Conservation (phyloP, 148 eudicot species). For the Diospyros lotus region DNA sequence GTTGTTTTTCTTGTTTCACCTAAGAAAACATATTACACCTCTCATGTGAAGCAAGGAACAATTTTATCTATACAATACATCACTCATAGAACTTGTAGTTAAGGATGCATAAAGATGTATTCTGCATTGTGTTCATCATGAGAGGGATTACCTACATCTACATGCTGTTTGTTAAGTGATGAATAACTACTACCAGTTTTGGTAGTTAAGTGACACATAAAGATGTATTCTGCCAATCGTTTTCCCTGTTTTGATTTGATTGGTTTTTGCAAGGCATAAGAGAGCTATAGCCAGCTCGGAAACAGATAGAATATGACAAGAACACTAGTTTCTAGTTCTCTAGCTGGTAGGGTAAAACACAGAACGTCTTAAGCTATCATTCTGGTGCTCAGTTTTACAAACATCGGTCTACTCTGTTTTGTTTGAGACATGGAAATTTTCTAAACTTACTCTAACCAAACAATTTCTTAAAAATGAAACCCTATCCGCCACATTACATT, state of each 20-base stretch:
- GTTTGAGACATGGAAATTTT: background rate
- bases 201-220: no score
- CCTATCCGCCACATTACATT: no score
- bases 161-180: background rate
- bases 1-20: no score
- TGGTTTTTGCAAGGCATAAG: background rate
- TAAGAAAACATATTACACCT: no score
- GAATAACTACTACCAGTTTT: background rate
- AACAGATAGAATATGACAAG: background rate
- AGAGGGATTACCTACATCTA: background rate
- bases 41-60: no score
- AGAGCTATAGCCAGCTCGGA: background rate
- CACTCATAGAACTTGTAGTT: background rate
- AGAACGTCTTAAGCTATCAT: background rate
- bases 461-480: no score
- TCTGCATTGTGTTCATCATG: background rate
- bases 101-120: background rate
- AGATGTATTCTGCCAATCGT: no score
- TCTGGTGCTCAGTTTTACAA: background rate
- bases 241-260: background rate
- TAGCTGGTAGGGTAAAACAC: background rate
- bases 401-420: background rate
- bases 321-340: background rate
- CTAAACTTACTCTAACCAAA: no score
- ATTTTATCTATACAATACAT: no score